phyloP scores from a whole-genome alignment of 2,329 filamentous ascomycete species.

The Penicillium fuscoglaucum region DNA sequence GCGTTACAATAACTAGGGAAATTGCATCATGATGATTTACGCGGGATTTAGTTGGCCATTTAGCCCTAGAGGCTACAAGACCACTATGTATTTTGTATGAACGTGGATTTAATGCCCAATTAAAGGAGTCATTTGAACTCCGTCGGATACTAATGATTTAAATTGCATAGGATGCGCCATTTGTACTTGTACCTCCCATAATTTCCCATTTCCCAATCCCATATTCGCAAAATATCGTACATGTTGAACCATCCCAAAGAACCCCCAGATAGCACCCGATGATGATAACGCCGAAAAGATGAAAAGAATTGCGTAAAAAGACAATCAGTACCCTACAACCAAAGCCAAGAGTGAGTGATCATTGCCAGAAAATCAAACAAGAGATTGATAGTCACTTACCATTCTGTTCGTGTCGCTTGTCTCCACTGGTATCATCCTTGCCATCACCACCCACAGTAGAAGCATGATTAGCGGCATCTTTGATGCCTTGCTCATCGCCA shows the following conservation, averaged over 20 bases:
- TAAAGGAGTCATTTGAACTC: not conserved
- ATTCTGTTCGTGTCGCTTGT: slow-evolving; percentile 49
- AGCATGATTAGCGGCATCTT: slow-evolving; percentile 59
- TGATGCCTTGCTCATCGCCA: slow-evolving; percentile 77
- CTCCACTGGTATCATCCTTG: slow-evolving; percentile 28
- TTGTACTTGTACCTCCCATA: not conserved
- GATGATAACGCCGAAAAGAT: not conserved
- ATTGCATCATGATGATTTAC: not conserved
- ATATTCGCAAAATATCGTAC: slow-evolving; percentile 4
- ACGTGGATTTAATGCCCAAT: not conserved
- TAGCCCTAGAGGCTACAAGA: not conserved
- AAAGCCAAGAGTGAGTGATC: not conserved
- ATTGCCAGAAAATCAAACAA: not conserved
- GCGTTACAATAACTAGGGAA: not conserved
- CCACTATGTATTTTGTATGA: not conserved
- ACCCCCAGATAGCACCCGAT: not conserved
- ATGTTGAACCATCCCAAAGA: not conserved
- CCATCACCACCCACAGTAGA: slow-evolving; percentile 36
- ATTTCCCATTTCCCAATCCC: not conserved
- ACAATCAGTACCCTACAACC: slow-evolving; percentile 15
- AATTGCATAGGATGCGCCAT: not conserved
- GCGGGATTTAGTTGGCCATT: not conserved
- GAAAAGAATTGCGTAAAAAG: not conserved
- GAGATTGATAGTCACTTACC: slow-evolving; percentile 35
- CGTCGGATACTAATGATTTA: not conserved